Evolutionary conservation across 1,284 basidiomycete genomes (phyloP).

Genomic region (Dichomitus squalens): DNA sequence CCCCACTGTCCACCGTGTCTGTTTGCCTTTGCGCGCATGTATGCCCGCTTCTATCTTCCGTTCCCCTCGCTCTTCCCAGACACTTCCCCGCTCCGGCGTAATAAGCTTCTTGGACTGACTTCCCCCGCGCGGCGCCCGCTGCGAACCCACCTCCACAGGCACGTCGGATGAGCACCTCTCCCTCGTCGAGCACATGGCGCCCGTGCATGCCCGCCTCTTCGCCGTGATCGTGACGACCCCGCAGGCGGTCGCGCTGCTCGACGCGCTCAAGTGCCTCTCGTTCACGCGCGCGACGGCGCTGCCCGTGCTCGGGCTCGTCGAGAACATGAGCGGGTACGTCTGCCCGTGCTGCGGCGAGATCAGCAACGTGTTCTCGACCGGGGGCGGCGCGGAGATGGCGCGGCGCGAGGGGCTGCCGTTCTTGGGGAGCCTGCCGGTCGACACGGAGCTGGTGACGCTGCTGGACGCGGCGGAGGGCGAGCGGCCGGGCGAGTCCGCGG

Average conservation of each 20-base stretch:
- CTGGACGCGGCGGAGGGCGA: constrained; percentile 70
- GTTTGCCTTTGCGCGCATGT: neutral
- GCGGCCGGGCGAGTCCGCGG: constrained; percentile 25
- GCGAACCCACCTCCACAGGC: constrained; percentile 49
- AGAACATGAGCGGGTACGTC: constrained; percentile 99
- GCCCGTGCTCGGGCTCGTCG: constrained; percentile 92
- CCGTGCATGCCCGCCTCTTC: constrained; percentile 77
- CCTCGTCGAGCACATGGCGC: constrained; percentile 90
- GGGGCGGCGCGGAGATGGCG: constrained; percentile 91
- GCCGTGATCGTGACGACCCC: constrained; percentile 96
- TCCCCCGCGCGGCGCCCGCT: neutral
- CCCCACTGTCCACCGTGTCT: neutral
- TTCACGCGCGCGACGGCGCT: constrained; percentile 89
- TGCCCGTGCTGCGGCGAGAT: constrained; percentile 96
- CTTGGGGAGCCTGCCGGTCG: constrained; percentile 91
- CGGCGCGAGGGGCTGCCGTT: constrained; percentile 74
- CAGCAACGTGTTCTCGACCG: constrained; percentile 93
- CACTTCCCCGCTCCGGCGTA: neutral
- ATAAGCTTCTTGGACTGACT: constrained; percentile 9
- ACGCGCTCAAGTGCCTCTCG: constrained; percentile 94
- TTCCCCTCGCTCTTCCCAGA: neutral
- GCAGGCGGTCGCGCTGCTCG: constrained; percentile 94
- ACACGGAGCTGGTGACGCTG: constrained; percentile 87
- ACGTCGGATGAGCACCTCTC: constrained; percentile 99
- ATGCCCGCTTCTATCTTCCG: neutral